phyloP scores from a whole-genome alignment of 2,329 filamentous ascomycete species.

The Bipolaris sorokiniana region DNA sequence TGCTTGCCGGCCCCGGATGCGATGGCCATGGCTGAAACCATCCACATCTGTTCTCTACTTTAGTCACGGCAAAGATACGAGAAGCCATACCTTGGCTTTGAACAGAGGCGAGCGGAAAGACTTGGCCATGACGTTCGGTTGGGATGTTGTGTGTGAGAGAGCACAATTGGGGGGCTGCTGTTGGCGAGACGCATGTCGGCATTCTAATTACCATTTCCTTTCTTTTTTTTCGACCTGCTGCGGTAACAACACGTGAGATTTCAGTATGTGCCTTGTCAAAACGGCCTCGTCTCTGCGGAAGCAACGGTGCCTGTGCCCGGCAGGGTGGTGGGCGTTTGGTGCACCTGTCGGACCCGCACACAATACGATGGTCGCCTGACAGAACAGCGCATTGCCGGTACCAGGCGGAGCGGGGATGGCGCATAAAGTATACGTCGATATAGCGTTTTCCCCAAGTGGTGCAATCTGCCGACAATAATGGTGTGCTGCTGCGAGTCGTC shows the following conservation, averaged over 20 bases:
- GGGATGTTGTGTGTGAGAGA: constrained; percentile 6
- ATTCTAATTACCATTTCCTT: not conserved
- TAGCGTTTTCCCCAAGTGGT: constrained; percentile 8
- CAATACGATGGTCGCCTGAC: constrained; percentile 7
- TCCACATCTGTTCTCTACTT: not conserved
- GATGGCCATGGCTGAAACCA: not conserved
- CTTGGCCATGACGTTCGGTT: constrained; percentile 10
- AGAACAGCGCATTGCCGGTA: constrained; percentile 8
- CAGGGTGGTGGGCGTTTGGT: not conserved
- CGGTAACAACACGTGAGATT: not conserved
- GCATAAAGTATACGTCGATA: constrained; percentile 2
- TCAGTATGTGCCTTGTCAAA: not conserved
- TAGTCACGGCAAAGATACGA: constrained; percentile 15
- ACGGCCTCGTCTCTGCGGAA: not conserved
- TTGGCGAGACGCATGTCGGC: constrained; percentile 9
- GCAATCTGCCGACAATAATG: not conserved
- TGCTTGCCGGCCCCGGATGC: not conserved
- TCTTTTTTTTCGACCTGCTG: not conserved
- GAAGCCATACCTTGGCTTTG: constrained; percentile 23
- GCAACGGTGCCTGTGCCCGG: not conserved
- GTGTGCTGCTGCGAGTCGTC: constrained; percentile 3
- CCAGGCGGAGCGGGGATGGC: constrained; percentile 3
- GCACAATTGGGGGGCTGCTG: constrained; percentile 1
- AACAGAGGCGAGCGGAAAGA: constrained; percentile 2
- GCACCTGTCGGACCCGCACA: not conserved